Conservation (phyloP, 2,329 filamentous ascomycete genomes). For the Colletotrichum navitas region DNA sequence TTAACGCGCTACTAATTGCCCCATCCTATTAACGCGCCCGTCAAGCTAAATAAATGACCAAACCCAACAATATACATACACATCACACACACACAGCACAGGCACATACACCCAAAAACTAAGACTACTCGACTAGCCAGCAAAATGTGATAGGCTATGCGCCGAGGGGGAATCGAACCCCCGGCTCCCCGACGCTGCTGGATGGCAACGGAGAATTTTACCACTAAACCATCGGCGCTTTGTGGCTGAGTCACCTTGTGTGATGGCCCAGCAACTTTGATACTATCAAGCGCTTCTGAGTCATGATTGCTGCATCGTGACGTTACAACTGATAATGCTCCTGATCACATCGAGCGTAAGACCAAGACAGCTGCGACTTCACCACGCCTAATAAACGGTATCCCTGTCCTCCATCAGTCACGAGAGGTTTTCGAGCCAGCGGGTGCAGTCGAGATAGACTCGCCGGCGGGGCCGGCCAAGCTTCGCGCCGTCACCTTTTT, state of each 20-base stretch:
- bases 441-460: slow-evolving; percentile 25
- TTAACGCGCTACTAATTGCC: too few relatives aligned
- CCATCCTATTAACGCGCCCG: too few relatives aligned
- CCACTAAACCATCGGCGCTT: slow-evolving; percentile 39
- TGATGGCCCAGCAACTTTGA: too few relatives aligned
- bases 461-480: slow-evolving; percentile 5
- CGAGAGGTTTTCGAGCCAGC: accelerated
- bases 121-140: too few relatives aligned
- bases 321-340: neutral
- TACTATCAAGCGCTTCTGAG: too few relatives aligned
- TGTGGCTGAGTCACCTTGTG: slow-evolving; percentile 18
- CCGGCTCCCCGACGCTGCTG: slow-evolving; percentile 39
- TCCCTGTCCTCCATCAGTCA: neutral
- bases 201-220: slow-evolving; percentile 43
- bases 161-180: slow-evolving; percentile 41
- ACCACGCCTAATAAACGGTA: too few relatives aligned
- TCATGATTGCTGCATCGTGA: neutral
- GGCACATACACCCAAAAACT: too few relatives aligned
- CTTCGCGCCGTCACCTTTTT: neutral
- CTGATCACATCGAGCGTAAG: accelerated
- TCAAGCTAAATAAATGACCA: neutral
- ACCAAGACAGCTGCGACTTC: accelerated
- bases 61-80: too few relatives aligned
- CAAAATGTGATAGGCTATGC: neutral
- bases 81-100: too few relatives aligned